Evolutionary conservation across 1,284 basidiomycete species (phyloP).

Genomic region (Leccinum solheimii): DNA sequence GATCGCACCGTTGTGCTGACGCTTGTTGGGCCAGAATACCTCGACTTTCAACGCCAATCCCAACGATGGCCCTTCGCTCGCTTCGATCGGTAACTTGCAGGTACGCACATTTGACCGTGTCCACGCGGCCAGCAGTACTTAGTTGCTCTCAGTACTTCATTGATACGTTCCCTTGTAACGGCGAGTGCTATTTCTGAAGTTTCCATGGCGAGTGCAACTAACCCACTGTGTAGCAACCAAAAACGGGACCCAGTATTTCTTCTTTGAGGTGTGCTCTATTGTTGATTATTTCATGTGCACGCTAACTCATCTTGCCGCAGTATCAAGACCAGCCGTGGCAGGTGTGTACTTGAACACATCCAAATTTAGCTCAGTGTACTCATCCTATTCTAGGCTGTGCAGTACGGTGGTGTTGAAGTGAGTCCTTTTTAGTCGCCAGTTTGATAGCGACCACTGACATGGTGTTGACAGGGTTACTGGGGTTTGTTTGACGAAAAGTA

Average conservation of each 20-base stretch:
- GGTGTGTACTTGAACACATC: slow-evolving; percentile 33
- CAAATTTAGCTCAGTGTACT: slow-evolving; percentile 3
- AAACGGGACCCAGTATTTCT: slow-evolving; percentile 85
- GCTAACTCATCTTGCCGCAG: slow-evolving; percentile 39
- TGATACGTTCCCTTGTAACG: slow-evolving; percentile 82
- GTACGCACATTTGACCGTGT: slow-evolving; percentile 30
- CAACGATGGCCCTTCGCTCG: slow-evolving; percentile 66
- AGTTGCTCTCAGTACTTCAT: slow-evolving; percentile 60
- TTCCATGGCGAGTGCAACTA: slow-evolving; percentile 2
- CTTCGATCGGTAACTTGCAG: slow-evolving; percentile 70
- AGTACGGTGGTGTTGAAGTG: slow-evolving; percentile 81
- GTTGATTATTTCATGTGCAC: background rate
- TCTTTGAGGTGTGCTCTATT: slow-evolving; percentile 61
- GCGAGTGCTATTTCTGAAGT: slow-evolving; percentile 14
- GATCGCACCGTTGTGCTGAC: slow-evolving; percentile 4
- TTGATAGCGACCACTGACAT: slow-evolving; percentile 13
- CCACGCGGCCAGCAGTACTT: slow-evolving; percentile 2
- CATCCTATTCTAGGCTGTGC: slow-evolving; percentile 36
- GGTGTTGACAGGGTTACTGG: slow-evolving; percentile 47
- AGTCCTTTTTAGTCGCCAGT: slow-evolving; percentile 28
- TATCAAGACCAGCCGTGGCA: slow-evolving; percentile 90
- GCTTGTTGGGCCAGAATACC: slow-evolving; percentile 46
- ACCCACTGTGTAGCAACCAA: slow-evolving; percentile 53
- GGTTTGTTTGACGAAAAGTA: slow-evolving; percentile 64
- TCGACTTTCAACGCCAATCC: slow-evolving; percentile 50